Conservation (phyloP, 73 alveolate genomes). For the Durusdinium trenchii region DNA sequence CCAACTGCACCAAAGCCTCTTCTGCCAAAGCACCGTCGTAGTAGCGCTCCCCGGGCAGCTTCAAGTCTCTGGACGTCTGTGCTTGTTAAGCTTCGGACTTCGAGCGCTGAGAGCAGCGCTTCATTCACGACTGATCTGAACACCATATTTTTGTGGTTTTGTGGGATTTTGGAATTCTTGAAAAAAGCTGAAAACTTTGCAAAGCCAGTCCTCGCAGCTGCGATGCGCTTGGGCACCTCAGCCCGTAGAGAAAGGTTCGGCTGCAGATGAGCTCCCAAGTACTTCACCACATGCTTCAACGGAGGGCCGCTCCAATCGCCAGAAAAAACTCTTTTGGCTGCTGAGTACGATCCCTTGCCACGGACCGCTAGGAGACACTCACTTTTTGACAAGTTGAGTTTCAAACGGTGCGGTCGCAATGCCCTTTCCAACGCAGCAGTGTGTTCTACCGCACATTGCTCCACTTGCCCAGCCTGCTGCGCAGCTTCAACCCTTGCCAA, state of each 20-base stretch:
- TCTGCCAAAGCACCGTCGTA: not conserved
- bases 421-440: not conserved
- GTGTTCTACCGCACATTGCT: not conserved
- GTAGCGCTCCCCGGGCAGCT: not conserved
- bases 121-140: slow-evolving; percentile 52
- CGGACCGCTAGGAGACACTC: slow-evolving; percentile 6
- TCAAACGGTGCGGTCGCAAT: not conserved
- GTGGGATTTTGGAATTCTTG: not conserved
- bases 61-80: slow-evolving; percentile 17
- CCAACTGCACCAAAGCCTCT: slow-evolving; percentile 19
- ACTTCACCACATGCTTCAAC: slow-evolving; percentile 19
- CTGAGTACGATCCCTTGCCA: not conserved
- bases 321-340: slow-evolving; percentile 3
- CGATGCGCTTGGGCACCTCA: not conserved
- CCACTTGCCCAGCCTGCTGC: not conserved
- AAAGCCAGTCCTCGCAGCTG: slow-evolving; percentile 37
- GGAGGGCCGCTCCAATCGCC: slow-evolving; percentile 34
- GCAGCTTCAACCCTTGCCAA: not conserved
- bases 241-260: not conserved
- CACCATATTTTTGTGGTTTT: not conserved
- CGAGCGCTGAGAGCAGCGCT: slow-evolving; percentile 41
- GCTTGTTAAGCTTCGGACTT: not conserved
- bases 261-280: slow-evolving; percentile 23
- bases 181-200: slow-evolving; percentile 13
- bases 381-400: not conserved